Percentiles rank a stretch among this genome's conserved stretches.
Evolutionary conservation across 2,329 filamentous ascomycete genomes (phyloP).

Genomic region (Calonectria pauciramosa): DNA sequence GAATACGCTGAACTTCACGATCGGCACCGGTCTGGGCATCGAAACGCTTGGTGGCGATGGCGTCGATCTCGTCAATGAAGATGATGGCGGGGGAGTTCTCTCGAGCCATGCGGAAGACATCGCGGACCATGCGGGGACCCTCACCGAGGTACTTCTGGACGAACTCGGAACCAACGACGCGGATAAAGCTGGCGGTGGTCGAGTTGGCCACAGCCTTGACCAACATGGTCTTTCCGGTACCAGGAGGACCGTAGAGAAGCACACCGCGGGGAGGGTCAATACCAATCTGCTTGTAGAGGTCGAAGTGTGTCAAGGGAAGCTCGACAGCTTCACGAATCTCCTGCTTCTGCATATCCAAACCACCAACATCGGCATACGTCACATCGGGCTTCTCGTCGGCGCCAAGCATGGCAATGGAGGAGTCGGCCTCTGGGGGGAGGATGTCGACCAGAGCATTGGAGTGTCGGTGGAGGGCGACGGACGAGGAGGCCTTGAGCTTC

Average conservation of each 20-base stretch:
- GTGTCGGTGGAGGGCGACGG: constrained; percentile 96
- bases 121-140: constrained; percentile 97
- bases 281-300: constrained; percentile 98
- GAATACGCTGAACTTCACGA: constrained; percentile 97
- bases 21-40: constrained; percentile 98
- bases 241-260: constrained; percentile 93
- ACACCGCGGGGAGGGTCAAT: constrained; percentile 98
- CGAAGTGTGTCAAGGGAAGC: constrained; percentile 95
- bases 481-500: constrained; percentile 97
- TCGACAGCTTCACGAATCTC: constrained; percentile 98
- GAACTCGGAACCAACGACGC: constrained; percentile 97
- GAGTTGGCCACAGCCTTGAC: constrained; percentile 99
- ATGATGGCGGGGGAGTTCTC: constrained; percentile 99
- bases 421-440: constrained; percentile 97
- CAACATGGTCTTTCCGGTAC: constrained; percentile 96
- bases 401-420: constrained; percentile 98
- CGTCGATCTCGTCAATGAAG: constrained; percentile 99
- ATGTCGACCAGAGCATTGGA: constrained; percentile 99
- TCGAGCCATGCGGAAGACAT: constrained; percentile 98
- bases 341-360: constrained; percentile 99
- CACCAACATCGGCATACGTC: constrained; percentile 97
- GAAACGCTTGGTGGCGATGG: constrained; percentile 98
- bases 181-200: constrained; percentile 97
- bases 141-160: constrained; percentile 99
- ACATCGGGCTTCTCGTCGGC: constrained; percentile 98